Base-by-base conservation (phyloP, 345 rosid genomes). In the Luvunga scandens region DNA sequence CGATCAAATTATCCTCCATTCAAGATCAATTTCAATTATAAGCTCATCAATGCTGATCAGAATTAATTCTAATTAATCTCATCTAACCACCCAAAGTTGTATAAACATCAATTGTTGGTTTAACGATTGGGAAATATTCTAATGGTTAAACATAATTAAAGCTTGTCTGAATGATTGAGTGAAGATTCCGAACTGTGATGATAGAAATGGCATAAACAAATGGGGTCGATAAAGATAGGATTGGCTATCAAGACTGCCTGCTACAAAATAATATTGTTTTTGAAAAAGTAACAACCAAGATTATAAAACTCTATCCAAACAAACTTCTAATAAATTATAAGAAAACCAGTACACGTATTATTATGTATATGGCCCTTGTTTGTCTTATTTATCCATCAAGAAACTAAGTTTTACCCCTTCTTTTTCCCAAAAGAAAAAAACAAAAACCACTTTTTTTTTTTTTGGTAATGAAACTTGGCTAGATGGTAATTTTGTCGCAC, bases 1-100 rank as follows among this genome's bases (percentile, higher is more conserved):
- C 84, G n/a, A 63, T 67, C 64, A 79, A 56, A 62, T 45, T 45
- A 45, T 84, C 83, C 53, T 73, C 85, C 87, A 86, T 86, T 78
- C 60, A 74, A 25, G 72, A 18, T 18, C 57, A 61, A 1, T 45
- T 45, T 45, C 13, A 45, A 13, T 12, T 45, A 48, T 21, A 39
- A 13, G 31, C 10, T n/a, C 22, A 45, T 45, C 50, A 12, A 45
- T 45, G 18, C n/a, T 18, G 57, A 53, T 18, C 24, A 36, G 59
- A 28, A 16, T 39, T 48, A 34, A 42, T 12, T 42, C 50, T 42
- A 42, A 42, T 42, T 69, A 45, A 27, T 25, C 60, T 9, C 9
- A 69, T 45, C 59, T 45, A 25, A 4, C 24, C 16, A 27, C 10
- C 4, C 57, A 25, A 16, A 24, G 7, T 27, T 9, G 3, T 42